phyloP scores from a whole-genome alignment of 139 green algal genomes.

The Tetradesmus obliquus region DNA sequence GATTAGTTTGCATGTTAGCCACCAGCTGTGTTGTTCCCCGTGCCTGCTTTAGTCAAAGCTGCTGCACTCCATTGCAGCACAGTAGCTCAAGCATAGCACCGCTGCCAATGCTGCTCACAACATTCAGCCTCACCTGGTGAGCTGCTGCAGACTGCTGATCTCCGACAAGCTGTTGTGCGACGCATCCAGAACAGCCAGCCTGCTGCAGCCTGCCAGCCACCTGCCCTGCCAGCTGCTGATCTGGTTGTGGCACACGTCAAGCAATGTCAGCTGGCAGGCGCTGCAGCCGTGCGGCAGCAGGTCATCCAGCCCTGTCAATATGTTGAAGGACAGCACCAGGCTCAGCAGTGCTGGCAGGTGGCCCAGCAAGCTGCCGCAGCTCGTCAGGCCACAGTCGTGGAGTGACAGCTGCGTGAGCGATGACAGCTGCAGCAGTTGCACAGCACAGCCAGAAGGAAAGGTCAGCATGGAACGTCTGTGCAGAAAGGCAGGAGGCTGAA shows the following conservation, averaged over 20 bases:
- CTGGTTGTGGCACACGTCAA: slow-evolving; percentile 19
- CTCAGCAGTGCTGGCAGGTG: slow-evolving; percentile 34
- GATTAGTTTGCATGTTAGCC: background rate
- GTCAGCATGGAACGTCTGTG: background rate
- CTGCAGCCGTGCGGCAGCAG: slow-evolving; percentile 52
- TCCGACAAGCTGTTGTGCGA: slow-evolving; percentile 55
- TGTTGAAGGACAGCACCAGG: slow-evolving; percentile 79
- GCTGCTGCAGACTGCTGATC: background rate
- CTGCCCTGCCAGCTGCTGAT: slow-evolving; percentile 3
- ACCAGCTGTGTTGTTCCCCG: too few species aligned
- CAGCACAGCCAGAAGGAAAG: background rate
- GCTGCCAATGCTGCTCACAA: background rate
- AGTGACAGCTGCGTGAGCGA: slow-evolving; percentile 67
- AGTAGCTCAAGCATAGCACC: too few species aligned
- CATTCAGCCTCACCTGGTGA: slow-evolving; percentile 41
- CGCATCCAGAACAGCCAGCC: slow-evolving; percentile 67
- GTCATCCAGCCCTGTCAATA: slow-evolving; percentile 70
- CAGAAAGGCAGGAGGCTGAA: too few species aligned
- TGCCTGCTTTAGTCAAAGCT: too few species aligned
- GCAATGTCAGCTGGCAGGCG: background rate
- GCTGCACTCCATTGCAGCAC: too few species aligned
- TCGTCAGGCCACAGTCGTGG: slow-evolving; percentile 60
- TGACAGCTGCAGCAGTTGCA: background rate
- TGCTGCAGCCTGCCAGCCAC: slow-evolving; percentile 52
- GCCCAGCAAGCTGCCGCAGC: slow-evolving; percentile 54